Evolutionary conservation across 768 basidiomycete species (phyloP).

Genomic region (Russula lepida): DNA sequence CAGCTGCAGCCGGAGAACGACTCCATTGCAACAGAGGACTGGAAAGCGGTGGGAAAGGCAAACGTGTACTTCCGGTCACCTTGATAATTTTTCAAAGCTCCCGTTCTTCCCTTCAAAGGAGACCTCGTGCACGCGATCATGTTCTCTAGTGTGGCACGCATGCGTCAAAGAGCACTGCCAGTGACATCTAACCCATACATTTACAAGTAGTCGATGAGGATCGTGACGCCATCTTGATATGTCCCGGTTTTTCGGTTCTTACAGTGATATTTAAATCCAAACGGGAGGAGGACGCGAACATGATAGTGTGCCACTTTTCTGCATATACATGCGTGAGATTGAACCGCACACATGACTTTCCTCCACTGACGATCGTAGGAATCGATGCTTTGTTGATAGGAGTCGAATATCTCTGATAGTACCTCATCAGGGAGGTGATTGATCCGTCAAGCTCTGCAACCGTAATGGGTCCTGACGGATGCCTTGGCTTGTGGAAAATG

Average conservation of each 20-base stretch:
- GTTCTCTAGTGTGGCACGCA: background rate
- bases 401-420: background rate
- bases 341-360: slow-evolving; percentile 20
- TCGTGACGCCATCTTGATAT: background rate
- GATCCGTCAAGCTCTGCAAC: background rate
- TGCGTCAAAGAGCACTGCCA: background rate
- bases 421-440: background rate
- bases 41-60: background rate
- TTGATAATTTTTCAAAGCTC: background rate
- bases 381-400: background rate
- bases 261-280: background rate
- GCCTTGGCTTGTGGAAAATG: background rate
- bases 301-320: background rate
- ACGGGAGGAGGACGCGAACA: background rate
- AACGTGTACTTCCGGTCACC: no score
- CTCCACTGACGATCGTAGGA: background rate
- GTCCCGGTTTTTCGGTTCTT: background rate
- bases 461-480: background rate
- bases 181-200: background rate
- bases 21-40: no score
- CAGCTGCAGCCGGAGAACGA: no score
- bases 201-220: background rate
- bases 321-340: slow-evolving; percentile 2
- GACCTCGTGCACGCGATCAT: background rate
- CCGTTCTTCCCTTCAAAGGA: background rate